Conservation (phyloP, 768 basidiomycete species). For the Trametes coccinea region DNA sequence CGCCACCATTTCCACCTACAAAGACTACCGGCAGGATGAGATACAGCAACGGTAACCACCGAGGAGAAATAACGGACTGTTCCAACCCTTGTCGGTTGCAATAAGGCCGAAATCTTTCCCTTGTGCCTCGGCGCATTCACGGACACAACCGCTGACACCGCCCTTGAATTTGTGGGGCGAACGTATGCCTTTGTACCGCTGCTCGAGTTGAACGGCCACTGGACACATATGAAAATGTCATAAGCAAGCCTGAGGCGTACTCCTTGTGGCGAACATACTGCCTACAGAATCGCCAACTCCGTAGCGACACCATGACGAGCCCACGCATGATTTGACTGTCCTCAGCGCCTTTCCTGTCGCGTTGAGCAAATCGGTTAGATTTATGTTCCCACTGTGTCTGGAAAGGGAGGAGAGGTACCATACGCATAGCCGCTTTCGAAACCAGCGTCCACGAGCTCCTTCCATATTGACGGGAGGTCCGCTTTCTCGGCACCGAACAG, state of each 20-base stretch:
- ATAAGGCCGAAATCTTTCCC: constrained; percentile 75
- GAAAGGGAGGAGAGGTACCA: constrained; percentile 37
- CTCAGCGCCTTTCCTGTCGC: constrained; percentile 50
- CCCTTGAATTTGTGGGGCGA: constrained; percentile 78
- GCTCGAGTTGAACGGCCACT: constrained; percentile 70
- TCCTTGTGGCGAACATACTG: constrained; percentile 27
- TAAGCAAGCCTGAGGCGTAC: too few relatives aligned
- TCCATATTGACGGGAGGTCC: constrained; percentile 70
- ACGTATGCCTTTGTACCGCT: constrained; percentile 69
- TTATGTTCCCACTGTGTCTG: not conserved
- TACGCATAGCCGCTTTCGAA: constrained; percentile 81
- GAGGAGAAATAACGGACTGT: constrained; percentile 38
- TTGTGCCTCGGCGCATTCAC: constrained; percentile 80
- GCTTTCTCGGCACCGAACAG: constrained; percentile 71
- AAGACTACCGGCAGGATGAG: constrained; percentile 42
- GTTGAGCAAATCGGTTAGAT: not conserved
- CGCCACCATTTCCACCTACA: constrained; percentile 71
- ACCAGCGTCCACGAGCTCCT: constrained; percentile 60
- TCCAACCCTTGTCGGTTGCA: constrained; percentile 81
- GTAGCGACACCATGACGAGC: constrained; percentile 70
- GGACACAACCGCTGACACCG: constrained; percentile 71
- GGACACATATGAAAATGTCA: not conserved
- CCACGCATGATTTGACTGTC: constrained; percentile 80
- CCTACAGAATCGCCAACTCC: constrained; percentile 77
- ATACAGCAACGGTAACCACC: not conserved